Percentiles rank a stretch among this genome's conserved stretches.
phyloP scores from a whole-genome alignment of 192 early-diverging fungal genomes.

The Spizellomyces sp. region DNA sequence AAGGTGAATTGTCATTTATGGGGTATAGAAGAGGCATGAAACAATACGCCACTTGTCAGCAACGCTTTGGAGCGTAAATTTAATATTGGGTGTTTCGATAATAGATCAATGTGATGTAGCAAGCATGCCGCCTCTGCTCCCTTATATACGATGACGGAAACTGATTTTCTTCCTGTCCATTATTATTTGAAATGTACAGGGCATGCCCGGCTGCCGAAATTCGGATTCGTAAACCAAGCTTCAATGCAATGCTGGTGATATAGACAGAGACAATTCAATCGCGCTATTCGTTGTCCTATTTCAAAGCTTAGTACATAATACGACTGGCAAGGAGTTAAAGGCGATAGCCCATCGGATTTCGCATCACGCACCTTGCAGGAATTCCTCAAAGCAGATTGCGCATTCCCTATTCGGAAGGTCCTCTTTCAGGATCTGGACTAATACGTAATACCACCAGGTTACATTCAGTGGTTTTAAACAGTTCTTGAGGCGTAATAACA shows the following conservation, averaged over 20 bases:
- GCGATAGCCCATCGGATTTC: not conserved
- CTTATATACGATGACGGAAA: too few species aligned
- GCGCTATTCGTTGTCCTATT: slow-evolving; percentile 71
- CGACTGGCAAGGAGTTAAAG: slow-evolving; percentile 11
- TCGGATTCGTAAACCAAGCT: slow-evolving; percentile 68
- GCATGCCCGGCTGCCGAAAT: slow-evolving; percentile 65
- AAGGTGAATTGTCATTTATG: too few species aligned
- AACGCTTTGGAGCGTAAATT: too few species aligned
- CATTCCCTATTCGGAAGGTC: slow-evolving; percentile 64
- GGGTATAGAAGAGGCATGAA: too few species aligned
- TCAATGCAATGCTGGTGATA: slow-evolving; percentile 85
- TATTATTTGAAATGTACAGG: slow-evolving; percentile 78
- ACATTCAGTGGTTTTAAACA: too few species aligned
- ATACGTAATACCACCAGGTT: too few species aligned
- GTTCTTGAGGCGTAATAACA: not conserved
- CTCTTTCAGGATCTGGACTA: slow-evolving; percentile 43
- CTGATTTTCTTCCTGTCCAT: too few species aligned
- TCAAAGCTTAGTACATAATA: slow-evolving; percentile 7
- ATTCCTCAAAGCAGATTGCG: slow-evolving; percentile 95
- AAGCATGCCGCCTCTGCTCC: too few species aligned
- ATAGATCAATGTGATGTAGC: too few species aligned
- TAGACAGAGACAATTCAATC: slow-evolving; percentile 86
- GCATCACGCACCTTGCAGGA: slow-evolving; percentile 59
- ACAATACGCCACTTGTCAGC: too few species aligned
- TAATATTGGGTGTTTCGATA: too few species aligned